These are phyloP conservation scores for Pochonia chlamydosporia DNA, from an alignment of 2,329 filamentous ascomycete species.

Conservation along the genomic window DNA sequence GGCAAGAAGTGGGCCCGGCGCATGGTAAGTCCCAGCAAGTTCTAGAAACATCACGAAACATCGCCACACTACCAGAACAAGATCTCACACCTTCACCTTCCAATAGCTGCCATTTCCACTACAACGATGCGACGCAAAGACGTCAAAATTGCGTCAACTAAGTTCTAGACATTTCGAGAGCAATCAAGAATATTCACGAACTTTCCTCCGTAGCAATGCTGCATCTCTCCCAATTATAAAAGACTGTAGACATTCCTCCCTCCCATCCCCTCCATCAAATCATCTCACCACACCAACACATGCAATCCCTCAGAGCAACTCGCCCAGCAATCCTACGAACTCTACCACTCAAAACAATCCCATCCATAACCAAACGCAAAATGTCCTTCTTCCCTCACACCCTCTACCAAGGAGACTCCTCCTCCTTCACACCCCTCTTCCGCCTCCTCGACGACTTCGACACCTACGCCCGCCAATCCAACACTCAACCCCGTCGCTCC, in stretches of 20 bases:
- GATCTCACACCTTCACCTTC: not conserved
- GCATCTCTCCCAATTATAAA: not conserved
- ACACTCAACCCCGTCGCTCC: conserved; percentile 3
- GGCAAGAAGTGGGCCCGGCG: too few species aligned
- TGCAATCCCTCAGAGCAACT: conserved; percentile 18
- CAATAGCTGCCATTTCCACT: not conserved
- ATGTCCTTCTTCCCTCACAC: conserved; percentile 57
- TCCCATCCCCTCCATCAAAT: not conserved
- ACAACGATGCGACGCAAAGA: not conserved
- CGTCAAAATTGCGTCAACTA: not conserved
- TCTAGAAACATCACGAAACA: not conserved
- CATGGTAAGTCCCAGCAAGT: not conserved
- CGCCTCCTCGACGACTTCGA: conserved; percentile 54
- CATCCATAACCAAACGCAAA: conserved; percentile 27
- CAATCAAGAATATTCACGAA: not conserved
- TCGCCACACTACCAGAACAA: not conserved
- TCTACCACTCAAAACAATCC: conserved; percentile 18
- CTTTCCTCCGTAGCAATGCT: not conserved
- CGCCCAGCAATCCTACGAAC: conserved; percentile 18
- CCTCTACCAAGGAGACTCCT: conserved; percentile 40
- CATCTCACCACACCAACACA: not conserved
- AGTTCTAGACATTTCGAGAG: not conserved
- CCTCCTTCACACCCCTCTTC: conserved; percentile 49
- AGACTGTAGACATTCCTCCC: not conserved
- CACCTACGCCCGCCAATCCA: conserved; percentile 35